Conservation (phyloP, 2,329 filamentous ascomycete species). For the Fusarium sp. region DNA sequence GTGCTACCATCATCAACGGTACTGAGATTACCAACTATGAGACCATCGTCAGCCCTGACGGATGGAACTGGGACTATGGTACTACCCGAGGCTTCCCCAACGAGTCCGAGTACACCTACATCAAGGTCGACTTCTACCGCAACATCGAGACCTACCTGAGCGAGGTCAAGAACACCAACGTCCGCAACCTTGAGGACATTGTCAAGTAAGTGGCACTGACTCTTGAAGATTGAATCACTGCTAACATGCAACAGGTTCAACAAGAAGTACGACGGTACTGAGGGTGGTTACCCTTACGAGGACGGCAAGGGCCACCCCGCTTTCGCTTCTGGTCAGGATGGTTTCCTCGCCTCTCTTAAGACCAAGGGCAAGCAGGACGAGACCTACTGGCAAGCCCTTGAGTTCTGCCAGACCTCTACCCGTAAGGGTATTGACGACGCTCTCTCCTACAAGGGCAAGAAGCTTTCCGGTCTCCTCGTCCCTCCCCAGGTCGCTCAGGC, state of each 20-base stretch:
- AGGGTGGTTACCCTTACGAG: conserved; percentile 75
- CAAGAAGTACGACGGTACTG: conserved; percentile 73
- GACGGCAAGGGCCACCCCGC: conserved; percentile 66
- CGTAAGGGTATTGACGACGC: conserved; percentile 80
- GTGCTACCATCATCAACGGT: conserved; percentile 77
- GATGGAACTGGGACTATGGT: conserved; percentile 84
- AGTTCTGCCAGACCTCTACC: conserved; percentile 71
- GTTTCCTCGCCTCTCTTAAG: conserved; percentile 74
- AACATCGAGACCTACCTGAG: conserved; percentile 74
- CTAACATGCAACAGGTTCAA: conserved; percentile 70
- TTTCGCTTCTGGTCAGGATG: conserved; percentile 79
- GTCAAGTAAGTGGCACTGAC: conserved; percentile 62
- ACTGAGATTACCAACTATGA: conserved; percentile 77
- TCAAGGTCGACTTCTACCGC: conserved; percentile 80
- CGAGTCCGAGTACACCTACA: conserved; percentile 80
- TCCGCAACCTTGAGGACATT: conserved; percentile 75
- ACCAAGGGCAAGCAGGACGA: conserved; percentile 74
- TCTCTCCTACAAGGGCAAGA: conserved; percentile 62
- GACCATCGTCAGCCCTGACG: conserved; percentile 72
- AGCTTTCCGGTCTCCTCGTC: conserved; percentile 75
- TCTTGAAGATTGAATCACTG: rapidly evolving
- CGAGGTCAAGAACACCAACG: conserved; percentile 72
- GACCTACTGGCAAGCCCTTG: conserved; percentile 76
- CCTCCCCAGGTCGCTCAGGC: conserved; percentile 78
- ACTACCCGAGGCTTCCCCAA: conserved; percentile 74